Conservation (phyloP, 1,284 basidiomycete species). For the Rhodotorula sp. region DNA sequence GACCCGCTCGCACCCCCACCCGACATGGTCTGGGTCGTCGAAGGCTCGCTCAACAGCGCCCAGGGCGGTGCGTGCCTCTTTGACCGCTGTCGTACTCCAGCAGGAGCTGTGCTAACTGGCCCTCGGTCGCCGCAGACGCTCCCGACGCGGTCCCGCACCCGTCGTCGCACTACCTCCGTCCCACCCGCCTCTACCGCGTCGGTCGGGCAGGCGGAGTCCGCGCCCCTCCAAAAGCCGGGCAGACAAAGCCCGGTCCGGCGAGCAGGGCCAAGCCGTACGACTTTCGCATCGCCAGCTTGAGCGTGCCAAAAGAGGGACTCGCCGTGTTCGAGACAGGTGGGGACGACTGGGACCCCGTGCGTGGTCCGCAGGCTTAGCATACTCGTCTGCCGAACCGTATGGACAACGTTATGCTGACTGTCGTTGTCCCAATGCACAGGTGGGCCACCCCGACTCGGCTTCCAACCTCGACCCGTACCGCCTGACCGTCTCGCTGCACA, state of each 20-base stretch:
- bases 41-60: conserved; percentile 19
- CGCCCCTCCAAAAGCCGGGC: not conserved
- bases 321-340: conserved; percentile 16
- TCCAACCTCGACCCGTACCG: conserved; percentile 31
- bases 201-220: conserved; percentile 20
- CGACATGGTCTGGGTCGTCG: conserved; percentile 39
- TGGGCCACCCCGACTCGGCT: conserved; percentile 11
- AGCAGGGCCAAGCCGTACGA: conserved; percentile 15
- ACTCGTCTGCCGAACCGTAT: not conserved
- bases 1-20: not conserved
- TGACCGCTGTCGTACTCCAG: not conserved
- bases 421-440: not conserved
- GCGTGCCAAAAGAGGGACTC: conserved; percentile 28
- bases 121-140: not conserved
- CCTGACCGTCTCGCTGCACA: conserved; percentile 12
- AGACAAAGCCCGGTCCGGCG: not conserved
- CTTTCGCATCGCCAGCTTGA: conserved; percentile 24
- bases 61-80: conserved; percentile 1
- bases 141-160: not conserved
- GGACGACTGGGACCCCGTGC: conserved; percentile 21
- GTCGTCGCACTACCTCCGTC: conserved; percentile 31
- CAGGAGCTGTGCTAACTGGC: not conserved
- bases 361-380: not conserved
- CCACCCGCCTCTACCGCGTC: conserved; percentile 24
- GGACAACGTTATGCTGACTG: not conserved